Evolutionary conservation across 2,329 filamentous ascomycete species (phyloP), one percentile per base, ranked within the genome.

Genomic region (Aspergillus versicolor): DNA sequence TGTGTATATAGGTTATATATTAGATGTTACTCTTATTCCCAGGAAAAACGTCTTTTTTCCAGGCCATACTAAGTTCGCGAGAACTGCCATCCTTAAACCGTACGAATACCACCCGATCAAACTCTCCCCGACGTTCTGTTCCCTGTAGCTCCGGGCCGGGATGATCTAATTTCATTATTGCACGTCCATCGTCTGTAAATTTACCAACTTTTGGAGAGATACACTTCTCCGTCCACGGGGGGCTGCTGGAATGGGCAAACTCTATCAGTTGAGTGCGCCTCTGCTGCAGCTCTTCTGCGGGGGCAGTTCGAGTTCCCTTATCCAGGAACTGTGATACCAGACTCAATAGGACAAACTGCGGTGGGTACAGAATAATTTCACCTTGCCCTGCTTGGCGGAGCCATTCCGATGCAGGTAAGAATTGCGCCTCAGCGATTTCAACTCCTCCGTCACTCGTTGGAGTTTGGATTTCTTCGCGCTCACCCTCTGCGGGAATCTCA

Each of bases 301-400:
- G 67, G 44, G 48, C 19, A 21, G 22, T 66, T 68, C 34, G 56
- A 49, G 67, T 57, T 45, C 71, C 68, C n/a, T 73, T 64, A 17
- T 79, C 75, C 9, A 86, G 73, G 58, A 81, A 83, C 4, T 75
- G 74, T 0, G 79, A 71, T 1, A 83, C 73, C 5, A 86, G 70
- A 42, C 80, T 75, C 2, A 86, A 73, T 7, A 88, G 75, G 60
- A 87, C 78, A 69, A 88, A 88, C 69, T 97, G 94, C 0, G 94
- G 94, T 4, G 94, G 94, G 69, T 95, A 97, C 5, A 99, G 77
- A 57, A 95, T 89, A 59, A 97, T 86, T 40, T 89, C 81, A 27
- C 86, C 87, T 3, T 72, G 71, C 2, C 79, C 75, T 4, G 89
- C 88, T 49, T 84, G 81, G 5, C 77, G 73, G 19, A 96, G 78